Base-by-base conservation (phyloP, 805 yeast genomes). In the Teunomyces panamensis region DNA sequence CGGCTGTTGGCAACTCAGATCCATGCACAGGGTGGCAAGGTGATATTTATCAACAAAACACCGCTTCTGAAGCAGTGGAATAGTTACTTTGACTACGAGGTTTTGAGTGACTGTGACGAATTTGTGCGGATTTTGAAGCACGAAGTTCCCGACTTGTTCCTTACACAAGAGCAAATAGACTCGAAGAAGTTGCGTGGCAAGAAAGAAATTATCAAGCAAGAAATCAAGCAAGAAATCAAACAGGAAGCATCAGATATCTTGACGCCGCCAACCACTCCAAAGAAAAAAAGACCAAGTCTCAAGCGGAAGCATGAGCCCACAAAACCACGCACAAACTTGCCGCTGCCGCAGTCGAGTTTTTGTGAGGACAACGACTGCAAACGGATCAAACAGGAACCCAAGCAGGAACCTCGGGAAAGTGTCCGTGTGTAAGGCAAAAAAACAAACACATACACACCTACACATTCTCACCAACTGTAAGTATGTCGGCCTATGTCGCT, bases 1-100 rank as follows among this genome's bases (percentile, higher is more conserved):
- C 79, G 80, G 51, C 76, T 77, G 17, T 63, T 88, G 51, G 83
- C 95, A 42, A 78, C 78, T 51, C 79, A 79, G 14, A 83, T 91
- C 14, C 96, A 87, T 60, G 84, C 80, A n/a, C 77, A 76, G 32
- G 89, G 86, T 16, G 99, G 98, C 0, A 69, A 78, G 28, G 96
- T 90, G 1, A 69, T 92, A 0, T 77, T 89, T 48, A 75, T 92
- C 29, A 92, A 92, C 70, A 82, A 81, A 49, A 85, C 89, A 1
- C 75, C 77, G 1, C 68, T 86, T 8, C 74, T 85, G 2, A 72
- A 77, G 46, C 69, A 75, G 14, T 92, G 97, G 96, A 77, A 80
- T 30, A 75, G 75, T 0, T 67, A 79, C 8, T 80, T 91, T 44
- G 97, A 92, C 66, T 87, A 83, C 65, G 96, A 90, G 58, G 77